Evolutionary conservation across 1,139 yeast genomes (phyloP).

Genomic region (Suhomyces wounanorum): DNA sequence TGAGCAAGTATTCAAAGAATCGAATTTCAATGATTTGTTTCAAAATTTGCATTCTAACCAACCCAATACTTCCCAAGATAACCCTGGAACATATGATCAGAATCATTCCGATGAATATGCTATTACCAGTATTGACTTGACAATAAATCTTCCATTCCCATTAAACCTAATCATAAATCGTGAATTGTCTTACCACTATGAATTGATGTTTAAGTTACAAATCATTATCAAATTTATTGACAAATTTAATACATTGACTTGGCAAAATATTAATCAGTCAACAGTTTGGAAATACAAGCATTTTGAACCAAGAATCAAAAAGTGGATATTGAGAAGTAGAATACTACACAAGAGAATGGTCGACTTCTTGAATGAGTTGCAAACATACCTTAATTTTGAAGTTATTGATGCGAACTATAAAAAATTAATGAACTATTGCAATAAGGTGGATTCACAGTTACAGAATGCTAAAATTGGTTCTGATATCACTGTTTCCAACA

Average conservation of each 20-base stretch:
- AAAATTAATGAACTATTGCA: slow-evolving; percentile 34
- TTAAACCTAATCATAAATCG: slow-evolving; percentile 71
- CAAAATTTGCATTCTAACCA: slow-evolving; percentile 12
- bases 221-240: slow-evolving; percentile 64
- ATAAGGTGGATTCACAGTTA: slow-evolving; percentile 20
- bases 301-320: slow-evolving; percentile 42
- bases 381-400: slow-evolving; percentile 58
- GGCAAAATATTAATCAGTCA: slow-evolving; percentile 73
- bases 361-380: slow-evolving; percentile 57
- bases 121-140: slow-evolving; percentile 55
- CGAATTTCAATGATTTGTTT: slow-evolving; percentile 41
- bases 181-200: slow-evolving; percentile 76
- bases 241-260: slow-evolving; percentile 60
- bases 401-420: slow-evolving; percentile 62
- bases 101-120: slow-evolving; percentile 47
- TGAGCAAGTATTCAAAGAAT: slow-evolving; percentile 45
- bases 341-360: slow-evolving; percentile 64
- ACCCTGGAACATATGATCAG: slow-evolving; percentile 34
- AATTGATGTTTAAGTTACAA: slow-evolving; percentile 73
- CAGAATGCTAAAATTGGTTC: slow-evolving; percentile 18
- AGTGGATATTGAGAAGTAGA: slow-evolving; percentile 62
- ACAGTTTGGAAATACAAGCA: slow-evolving; percentile 63
- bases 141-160: slow-evolving; percentile 81
- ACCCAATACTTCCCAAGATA: slow-evolving; percentile 13
- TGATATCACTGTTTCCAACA: slow-evolving; percentile 5